phyloP scores from a whole-genome alignment of 2,329 filamentous ascomycete genomes.

The Onygenales sp. region DNA sequence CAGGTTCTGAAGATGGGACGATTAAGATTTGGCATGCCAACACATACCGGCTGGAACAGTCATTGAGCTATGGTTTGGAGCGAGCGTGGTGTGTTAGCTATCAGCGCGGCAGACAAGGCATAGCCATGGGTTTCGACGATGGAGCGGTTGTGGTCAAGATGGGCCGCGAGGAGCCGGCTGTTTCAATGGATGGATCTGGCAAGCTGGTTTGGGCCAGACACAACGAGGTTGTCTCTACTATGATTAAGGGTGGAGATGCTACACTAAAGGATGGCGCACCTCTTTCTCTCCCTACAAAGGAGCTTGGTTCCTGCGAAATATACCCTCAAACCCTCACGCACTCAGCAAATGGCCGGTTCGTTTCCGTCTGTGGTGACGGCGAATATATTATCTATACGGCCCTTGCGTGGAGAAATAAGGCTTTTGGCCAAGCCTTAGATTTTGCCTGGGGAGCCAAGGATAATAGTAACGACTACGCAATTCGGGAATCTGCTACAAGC shows the following conservation, averaged over 20 bases:
- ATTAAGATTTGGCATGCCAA: constrained; percentile 99
- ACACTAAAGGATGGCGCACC: constrained; percentile 80
- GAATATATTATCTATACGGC: constrained; percentile 99
- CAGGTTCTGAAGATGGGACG: constrained; percentile 92
- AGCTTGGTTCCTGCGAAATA: constrained; percentile 90
- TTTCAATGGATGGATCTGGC: constrained; percentile 92
- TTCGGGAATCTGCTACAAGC: constrained; percentile 84
- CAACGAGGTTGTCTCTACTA: constrained; percentile 87
- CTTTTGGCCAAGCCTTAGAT: constrained; percentile 88
- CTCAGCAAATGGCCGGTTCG: constrained; percentile 89
- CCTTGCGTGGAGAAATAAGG: constrained; percentile 92
- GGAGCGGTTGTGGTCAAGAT: constrained; percentile 97
- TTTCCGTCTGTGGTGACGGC: constrained; percentile 85
- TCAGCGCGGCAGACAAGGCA: constrained; percentile 85
- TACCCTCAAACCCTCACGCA: constrained; percentile 92
- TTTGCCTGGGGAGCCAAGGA: constrained; percentile 97
- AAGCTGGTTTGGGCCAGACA: constrained; percentile 95
- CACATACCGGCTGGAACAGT: constrained; percentile 92
- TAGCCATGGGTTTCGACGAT: constrained; percentile 95
- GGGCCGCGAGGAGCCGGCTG: constrained; percentile 90
- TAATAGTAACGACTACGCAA: constrained; percentile 96
- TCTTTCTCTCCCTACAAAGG: constrained; percentile 80
- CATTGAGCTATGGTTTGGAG: constrained; percentile 89
- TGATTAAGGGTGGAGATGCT: constrained; percentile 85
- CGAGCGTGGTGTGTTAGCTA: constrained; percentile 96